A percentile compares a stretch with the other conserved stretches of the same genome.
Conservation (phyloP, 768 basidiomycete genomes). For the Lactarius indigo region DNA sequence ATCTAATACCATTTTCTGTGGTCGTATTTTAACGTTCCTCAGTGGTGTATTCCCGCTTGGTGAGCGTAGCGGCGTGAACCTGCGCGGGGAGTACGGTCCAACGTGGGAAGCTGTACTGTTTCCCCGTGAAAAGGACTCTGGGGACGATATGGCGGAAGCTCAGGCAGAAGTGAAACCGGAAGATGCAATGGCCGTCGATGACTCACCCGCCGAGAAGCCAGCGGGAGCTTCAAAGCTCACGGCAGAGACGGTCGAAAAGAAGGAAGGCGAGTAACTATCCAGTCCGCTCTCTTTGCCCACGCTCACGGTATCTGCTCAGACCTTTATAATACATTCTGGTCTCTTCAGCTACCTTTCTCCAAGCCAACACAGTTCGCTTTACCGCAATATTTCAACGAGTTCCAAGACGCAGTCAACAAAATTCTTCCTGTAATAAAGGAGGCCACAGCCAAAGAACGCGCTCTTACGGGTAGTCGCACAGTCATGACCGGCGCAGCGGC, state of each 20-base stretch:
- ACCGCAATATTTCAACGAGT: conserved; percentile 53
- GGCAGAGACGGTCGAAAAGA: conserved; percentile 48
- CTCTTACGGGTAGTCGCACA: conserved; percentile 75
- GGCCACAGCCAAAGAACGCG: conserved; percentile 83
- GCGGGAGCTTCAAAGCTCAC: conserved; percentile 19
- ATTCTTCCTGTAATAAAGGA: conserved; percentile 79
- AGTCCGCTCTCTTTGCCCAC: background rate
- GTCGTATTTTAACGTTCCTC: conserved; percentile 83
- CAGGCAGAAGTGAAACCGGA: conserved; percentile 32
- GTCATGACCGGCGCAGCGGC: conserved; percentile 30
- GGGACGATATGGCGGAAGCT: conserved; percentile 32
- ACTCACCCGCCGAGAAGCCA: conserved; percentile 28
- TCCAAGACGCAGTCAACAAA: conserved; percentile 67
- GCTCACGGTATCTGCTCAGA: conserved; percentile 39
- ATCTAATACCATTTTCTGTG: conserved; percentile 81
- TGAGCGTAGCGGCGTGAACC: conserved; percentile 87
- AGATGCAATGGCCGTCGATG: conserved; percentile 65
- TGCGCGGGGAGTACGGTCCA: conserved; percentile 83
- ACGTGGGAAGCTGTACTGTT: conserved; percentile 66
- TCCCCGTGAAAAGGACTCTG: conserved; percentile 32
- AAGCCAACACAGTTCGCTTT: conserved; percentile 67
- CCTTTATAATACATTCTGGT: conserved; percentile 89
- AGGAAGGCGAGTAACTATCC: conserved; percentile 46
- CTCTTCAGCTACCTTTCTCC: conserved; percentile 80
- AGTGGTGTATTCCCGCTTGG: conserved; percentile 83